Evolutionary conservation across 2,329 filamentous ascomycete genomes (phyloP).

Genomic region (Nemania sp.): DNA sequence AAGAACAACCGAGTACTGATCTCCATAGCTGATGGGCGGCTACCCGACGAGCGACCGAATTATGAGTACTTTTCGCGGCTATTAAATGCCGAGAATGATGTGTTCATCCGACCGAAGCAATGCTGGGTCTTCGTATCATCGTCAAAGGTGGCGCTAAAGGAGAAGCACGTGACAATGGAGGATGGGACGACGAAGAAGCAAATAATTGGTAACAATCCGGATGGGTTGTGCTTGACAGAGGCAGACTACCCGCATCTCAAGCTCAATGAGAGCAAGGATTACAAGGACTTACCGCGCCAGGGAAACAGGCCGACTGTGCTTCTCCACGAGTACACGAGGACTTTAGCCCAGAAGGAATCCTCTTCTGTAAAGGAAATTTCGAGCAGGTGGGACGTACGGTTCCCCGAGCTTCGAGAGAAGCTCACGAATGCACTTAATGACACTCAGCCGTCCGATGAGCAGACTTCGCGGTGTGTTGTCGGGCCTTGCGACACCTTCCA

Average conservation of each 20-base stretch:
- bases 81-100: constrained; percentile 64
- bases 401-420: constrained; percentile 66
- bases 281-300: constrained; percentile 60
- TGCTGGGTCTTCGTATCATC: constrained; percentile 71
- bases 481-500: constrained; percentile 69
- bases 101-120: constrained; percentile 67
- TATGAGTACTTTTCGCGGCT: constrained; percentile 72
- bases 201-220: constrained; percentile 43
- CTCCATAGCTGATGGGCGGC: constrained; percentile 67
- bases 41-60: constrained; percentile 70
- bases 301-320: constrained; percentile 62
- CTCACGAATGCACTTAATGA: constrained; percentile 63
- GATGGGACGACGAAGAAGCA: constrained; percentile 49
- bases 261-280: constrained; percentile 65
- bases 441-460: constrained; percentile 52
- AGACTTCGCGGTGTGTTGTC: constrained; percentile 51
- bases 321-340: constrained; percentile 69
- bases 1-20: constrained; percentile 74
- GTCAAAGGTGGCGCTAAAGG: constrained; percentile 63
- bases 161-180: constrained; percentile 53
- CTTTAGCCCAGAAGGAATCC: constrained; percentile 66
- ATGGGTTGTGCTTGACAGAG: constrained; percentile 47
- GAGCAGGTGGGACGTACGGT: constrained; percentile 68
- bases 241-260: constrained; percentile 66
- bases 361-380: constrained; percentile 66